These are phyloP conservation scores for Phytopythium mirpurense DNA, from an alignment of 352 stramenopile species.

Conservation along the genomic window DNA sequence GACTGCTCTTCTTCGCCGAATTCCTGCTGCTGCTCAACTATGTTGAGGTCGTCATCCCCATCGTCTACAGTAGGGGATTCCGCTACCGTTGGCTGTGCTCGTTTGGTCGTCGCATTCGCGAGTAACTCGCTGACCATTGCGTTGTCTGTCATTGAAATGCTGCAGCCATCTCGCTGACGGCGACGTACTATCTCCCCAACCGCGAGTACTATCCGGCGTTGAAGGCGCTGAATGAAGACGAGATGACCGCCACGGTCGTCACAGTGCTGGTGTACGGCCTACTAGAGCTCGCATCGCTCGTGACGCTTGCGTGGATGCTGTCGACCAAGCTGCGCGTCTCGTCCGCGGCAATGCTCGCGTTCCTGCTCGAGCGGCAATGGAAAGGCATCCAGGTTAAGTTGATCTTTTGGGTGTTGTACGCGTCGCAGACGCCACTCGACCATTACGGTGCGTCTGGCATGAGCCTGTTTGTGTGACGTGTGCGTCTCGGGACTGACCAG, in stretches of 20 bases:
- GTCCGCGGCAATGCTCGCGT: constrained; percentile 21
- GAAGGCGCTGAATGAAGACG: background rate
- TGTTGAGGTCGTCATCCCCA: constrained; percentile 30
- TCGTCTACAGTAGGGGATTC: constrained; percentile 28
- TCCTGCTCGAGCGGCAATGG: constrained; percentile 30
- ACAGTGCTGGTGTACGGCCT: constrained; percentile 14
- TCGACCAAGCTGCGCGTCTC: constrained; percentile 20
- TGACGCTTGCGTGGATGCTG: constrained; percentile 13
- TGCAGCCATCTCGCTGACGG: background rate
- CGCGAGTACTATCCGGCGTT: background rate
- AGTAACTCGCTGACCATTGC: background rate
- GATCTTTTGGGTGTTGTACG: constrained; percentile 36
- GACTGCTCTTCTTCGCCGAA: constrained; percentile 37
- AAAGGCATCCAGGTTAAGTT: constrained; percentile 29
- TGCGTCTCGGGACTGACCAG: too few relatives aligned
- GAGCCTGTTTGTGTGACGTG: too few relatives aligned
- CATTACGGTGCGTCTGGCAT: too few relatives aligned
- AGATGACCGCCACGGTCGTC: constrained; percentile 10
- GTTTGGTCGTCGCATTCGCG: too few relatives aligned
- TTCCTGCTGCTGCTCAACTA: constrained; percentile 41
- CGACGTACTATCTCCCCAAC: background rate
- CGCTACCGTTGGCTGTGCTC: too few relatives aligned
- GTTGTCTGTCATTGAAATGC: too few relatives aligned
- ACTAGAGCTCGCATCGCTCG: constrained; percentile 15
- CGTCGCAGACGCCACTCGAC: constrained; percentile 18